Percentiles rank a stretch among this genome's conserved stretches.
These are phyloP conservation scores for Lecanicillium sp. DNA, from an alignment of 2,329 filamentous ascomycete genomes.

Conservation along the genomic window DNA sequence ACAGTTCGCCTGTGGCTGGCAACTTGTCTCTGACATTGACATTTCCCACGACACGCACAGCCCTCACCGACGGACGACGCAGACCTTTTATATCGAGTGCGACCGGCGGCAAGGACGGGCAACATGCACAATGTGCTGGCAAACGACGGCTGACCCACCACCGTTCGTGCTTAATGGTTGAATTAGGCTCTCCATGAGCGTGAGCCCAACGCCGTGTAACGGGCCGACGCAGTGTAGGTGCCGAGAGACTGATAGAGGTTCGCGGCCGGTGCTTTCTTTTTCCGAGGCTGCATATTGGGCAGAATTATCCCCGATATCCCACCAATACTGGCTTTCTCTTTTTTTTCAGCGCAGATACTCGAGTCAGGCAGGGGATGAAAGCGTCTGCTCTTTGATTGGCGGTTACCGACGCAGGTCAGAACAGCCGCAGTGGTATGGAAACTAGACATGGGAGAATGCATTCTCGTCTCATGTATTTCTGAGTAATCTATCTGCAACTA, in stretches of 20 bases:
- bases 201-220: conserved; percentile 8
- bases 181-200: conserved; percentile 5
- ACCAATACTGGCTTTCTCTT: too few species aligned
- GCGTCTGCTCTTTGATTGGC: too few species aligned
- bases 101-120: background rate
- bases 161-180: background rate
- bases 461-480: too few species aligned
- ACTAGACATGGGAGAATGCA: too few species aligned
- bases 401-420: too few species aligned
- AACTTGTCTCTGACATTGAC: background rate
- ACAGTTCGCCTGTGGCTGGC: conserved; percentile 1
- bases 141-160: background rate
- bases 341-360: too few species aligned
- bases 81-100: conserved; percentile 5
- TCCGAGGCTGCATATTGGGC: conserved; percentile 5
- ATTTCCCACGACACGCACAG: background rate
- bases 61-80: background rate
- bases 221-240: background rate
- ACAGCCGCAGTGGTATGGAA: too few species aligned
- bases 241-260: too few species aligned
- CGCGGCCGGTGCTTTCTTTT: background rate
- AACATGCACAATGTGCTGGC: conserved; percentile 12
- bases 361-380: too few species aligned
- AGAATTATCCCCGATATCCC: too few species aligned
- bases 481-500: too few species aligned